Evolutionary conservation across 371 early-diverging fungal genomes (phyloP), one percentile per base, ranked within the genome.

Genomic region (Rhizopus sp.): DNA sequence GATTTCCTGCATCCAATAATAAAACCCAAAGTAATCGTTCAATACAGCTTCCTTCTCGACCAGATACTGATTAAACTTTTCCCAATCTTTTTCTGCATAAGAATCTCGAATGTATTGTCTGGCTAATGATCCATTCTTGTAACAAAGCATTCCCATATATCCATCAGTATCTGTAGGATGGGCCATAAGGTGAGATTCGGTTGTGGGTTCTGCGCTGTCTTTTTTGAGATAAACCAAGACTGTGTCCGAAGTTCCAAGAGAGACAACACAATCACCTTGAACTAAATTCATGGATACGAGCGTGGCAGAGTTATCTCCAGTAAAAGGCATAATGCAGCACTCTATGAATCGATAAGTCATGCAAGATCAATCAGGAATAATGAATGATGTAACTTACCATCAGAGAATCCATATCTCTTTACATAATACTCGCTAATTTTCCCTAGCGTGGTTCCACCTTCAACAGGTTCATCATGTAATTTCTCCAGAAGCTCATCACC

Each of bases 281-380:
- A 66, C 62, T 35, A 88, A 59, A 17, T 81, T 82, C 76, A 92
- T 79, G 3, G 85, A 83, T 30, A 86, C 75, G 5, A 88, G 73
- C 0, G 90, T 86, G 2, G 90, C 86, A 5, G 91, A 89, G 59
- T 93, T 93, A 60, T 93, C 93, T n/a, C 93, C 93, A 0, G 92
- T 90, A 51, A 91, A 91, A 2, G 90, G 80, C 23, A 83, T 68
- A 10, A 93, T 67, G 5, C 59, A 63, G 55, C 89, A 88, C 13
- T 77, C 85, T 85, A 57, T 13, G n/a, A 15, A 31, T 33, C n/a
- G 15, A 35, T 34, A 35, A n/a, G 2, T 34, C 30, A 49, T 12
- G 7, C 7, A 8, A 8, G 8, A 13, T 39, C 6, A 16, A n/a
- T 17, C 44, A 8, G 9, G 40, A 35, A 51, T 44, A 40, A 5